phyloP scores from a whole-genome alignment of 257 asterid genomes.

The Verbena officinalis region DNA sequence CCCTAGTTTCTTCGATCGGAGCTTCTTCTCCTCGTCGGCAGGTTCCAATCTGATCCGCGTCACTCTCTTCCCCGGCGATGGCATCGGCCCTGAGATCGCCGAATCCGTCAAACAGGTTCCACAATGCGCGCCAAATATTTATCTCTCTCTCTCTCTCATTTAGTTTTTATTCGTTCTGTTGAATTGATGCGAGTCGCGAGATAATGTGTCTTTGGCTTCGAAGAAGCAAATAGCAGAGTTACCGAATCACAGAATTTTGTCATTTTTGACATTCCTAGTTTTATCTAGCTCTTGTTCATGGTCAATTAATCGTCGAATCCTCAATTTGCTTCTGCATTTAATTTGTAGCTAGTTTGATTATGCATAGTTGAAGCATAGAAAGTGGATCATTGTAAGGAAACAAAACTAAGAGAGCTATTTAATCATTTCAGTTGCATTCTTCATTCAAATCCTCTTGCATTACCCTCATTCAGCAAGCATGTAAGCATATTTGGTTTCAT shows the following conservation, averaged over 20 bases:
- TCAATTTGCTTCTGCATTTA: neutral
- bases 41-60: conserved; percentile 50
- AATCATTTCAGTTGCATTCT: too few relatives aligned
- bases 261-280: too few relatives aligned
- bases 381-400: neutral
- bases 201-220: neutral
- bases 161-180: neutral
- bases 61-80: conserved; percentile 74
- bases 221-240: too few relatives aligned
- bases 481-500: too few relatives aligned
- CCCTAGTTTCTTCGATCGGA: conserved; percentile 34
- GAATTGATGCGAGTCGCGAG: neutral
- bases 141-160: too few relatives aligned
- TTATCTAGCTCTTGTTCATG: neutral
- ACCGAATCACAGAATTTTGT: too few relatives aligned
- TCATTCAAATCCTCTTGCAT: too few relatives aligned
- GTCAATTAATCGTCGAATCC: neutral
- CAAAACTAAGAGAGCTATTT: neutral
- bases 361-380: neutral
- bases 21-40: conserved; percentile 31
- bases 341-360: neutral
- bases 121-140: neutral
- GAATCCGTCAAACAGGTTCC: conserved; percentile 54
- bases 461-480: too few relatives aligned
- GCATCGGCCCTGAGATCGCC: conserved; percentile 72